Percentiles rank a stretch among this genome's conserved stretches.
Evolutionary conservation across 768 basidiomycete species (phyloP).

Genomic region (Dictyophora rubrovolvata): DNA sequence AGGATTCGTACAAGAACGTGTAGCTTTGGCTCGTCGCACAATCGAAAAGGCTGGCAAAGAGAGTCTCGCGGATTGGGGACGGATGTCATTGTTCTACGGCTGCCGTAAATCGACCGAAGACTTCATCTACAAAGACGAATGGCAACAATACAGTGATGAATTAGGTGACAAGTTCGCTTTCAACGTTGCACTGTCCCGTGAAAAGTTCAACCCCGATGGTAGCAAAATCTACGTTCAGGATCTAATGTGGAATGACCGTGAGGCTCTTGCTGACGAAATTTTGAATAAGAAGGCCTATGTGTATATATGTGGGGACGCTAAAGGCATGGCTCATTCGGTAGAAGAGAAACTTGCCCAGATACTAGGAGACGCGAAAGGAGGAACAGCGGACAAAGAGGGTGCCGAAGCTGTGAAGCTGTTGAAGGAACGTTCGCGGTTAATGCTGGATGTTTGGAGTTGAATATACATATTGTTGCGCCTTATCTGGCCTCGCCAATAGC

Average conservation of each 20-base stretch:
- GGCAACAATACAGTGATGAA: conserved; percentile 79
- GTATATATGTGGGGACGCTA: conserved; percentile 95
- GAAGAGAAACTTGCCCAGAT: conserved; percentile 80
- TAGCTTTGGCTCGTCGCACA: conserved; percentile 89
- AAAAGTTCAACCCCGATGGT: conserved; percentile 76
- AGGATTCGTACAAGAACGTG: conserved; percentile 95
- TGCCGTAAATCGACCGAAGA: conserved; percentile 85
- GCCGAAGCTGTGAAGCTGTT: conserved; percentile 85
- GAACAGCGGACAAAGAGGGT: conserved; percentile 78
- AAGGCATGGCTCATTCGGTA: conserved; percentile 91
- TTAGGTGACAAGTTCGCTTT: conserved; percentile 87
- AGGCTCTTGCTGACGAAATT: conserved; percentile 78
- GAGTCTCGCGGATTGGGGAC: conserved; percentile 92
- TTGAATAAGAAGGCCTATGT: conserved; percentile 94
- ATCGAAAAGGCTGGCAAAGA: conserved; percentile 93
- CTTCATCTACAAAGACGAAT: conserved; percentile 92
- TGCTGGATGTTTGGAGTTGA: conserved; percentile 87
- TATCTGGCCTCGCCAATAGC: too few relatives aligned
- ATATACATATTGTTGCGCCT: neutral
- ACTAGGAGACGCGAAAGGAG: conserved; percentile 90
- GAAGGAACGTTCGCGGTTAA: conserved; percentile 84
- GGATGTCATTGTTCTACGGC: conserved; percentile 91
- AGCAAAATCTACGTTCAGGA: conserved; percentile 99
- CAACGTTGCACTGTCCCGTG: conserved; percentile 84
- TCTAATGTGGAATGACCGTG: conserved; percentile 79